Base-by-base conservation (phyloP, 352 stramenopile genomes). In the Pythium pyrilobum region DNA sequence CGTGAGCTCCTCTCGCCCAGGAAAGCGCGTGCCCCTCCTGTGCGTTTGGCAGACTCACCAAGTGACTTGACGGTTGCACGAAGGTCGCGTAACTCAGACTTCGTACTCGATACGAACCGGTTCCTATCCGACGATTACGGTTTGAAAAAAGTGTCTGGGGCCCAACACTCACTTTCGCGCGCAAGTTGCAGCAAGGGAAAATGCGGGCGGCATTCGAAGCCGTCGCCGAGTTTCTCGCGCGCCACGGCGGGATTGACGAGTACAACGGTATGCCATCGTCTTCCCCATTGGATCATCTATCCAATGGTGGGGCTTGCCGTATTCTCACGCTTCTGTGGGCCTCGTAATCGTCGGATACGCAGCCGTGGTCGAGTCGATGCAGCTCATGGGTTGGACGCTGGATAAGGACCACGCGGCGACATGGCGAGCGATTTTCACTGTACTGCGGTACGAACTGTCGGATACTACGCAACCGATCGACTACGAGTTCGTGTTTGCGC, bases 401-500 rank as follows among this genome's bases (percentile, higher is more conserved):
- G 43, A 75, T 13, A 62, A 72, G 27, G 46, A 79, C 18, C 83
- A 77, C 59, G 43, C 67, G 21, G 66, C 81, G 48, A 73, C 65
- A 27, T 84, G 67, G 69, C 69, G 78, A 18, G 54, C 62, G 52
- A 58, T 89, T 21, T 48, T 92, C 32, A 63, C 71, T 9, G 64
- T 69, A 28, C 67, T 92, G 21, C 63, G 59, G 11, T 38, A 66
- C 32, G 81, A 92, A 36, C 54, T 92, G 34, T 59, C 25, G 53
- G 68, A 31, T 9, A 8, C 16, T 13, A 44, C 18, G n/a, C 54
- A 9, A 45, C 58, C 2, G 49, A 47, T 80, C 42, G 68, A 90
- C 64, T 74, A 75, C 21, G 59, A 71, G n/a, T 85, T 88, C 31
- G 12, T 90, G 41, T 87, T 84, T 54, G 76, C 86, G 31, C 65